Evolutionary conservation across 495 filamentous ascomycete species (phyloP).

Genomic region (Neurospora pannonica): DNA sequence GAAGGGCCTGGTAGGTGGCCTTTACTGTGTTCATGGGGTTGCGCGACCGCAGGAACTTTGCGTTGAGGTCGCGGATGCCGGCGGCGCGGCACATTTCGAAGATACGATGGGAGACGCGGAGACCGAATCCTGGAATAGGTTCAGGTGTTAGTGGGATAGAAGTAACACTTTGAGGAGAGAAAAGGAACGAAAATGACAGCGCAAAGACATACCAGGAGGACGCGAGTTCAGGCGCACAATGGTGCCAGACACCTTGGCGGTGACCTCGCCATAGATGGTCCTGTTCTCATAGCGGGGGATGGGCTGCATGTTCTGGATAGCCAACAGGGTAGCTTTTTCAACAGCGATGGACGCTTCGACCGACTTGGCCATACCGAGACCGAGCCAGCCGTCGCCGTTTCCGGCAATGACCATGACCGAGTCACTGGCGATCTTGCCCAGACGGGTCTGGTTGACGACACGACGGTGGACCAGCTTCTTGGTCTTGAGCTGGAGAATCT

Average conservation of each 20-base stretch:
- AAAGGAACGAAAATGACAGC: background rate
- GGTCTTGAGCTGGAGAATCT: constrained; percentile 45
- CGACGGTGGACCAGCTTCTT: constrained; percentile 61
- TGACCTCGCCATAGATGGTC: constrained; percentile 80
- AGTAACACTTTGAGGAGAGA: background rate
- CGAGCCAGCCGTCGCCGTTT: constrained; percentile 74
- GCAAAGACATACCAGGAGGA: constrained; percentile 70
- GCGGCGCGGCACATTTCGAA: constrained; percentile 81
- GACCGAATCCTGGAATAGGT: constrained; percentile 52
- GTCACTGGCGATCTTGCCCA: constrained; percentile 74
- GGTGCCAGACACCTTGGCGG: constrained; percentile 75
- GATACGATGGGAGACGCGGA: constrained; percentile 81
- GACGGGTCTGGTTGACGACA: constrained; percentile 88
- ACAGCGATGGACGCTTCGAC: constrained; percentile 56
- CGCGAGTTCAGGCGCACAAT: constrained; percentile 69
- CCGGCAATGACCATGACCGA: constrained; percentile 72
- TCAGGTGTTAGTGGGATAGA: background rate
- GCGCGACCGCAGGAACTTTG: constrained; percentile 62
- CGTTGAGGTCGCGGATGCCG: constrained; percentile 79
- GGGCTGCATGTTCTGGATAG: constrained; percentile 79
- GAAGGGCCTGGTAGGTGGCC: constrained; percentile 72
- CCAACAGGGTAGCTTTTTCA: constrained; percentile 59
- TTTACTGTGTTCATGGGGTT: constrained; percentile 98
- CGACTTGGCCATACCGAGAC: constrained; percentile 82
- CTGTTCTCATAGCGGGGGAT: constrained; percentile 81